Base-by-base conservation (phyloP, 495 filamentous ascomycete genomes). In the Neurospora sp. region DNA sequence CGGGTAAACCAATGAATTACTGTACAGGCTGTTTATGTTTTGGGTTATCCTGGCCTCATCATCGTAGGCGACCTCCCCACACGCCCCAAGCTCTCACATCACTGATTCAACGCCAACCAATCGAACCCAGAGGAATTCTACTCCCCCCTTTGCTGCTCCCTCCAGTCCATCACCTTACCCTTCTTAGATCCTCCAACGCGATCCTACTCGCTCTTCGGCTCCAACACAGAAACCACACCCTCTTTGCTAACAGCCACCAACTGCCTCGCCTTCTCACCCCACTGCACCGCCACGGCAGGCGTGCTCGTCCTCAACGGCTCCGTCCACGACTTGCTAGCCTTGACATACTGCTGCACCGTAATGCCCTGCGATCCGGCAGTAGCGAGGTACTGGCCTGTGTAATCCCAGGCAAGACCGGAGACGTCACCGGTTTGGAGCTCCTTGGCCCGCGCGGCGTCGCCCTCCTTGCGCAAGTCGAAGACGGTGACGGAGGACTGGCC, bases 311-410 rank as follows among this genome's bases (percentile, higher is more conserved):
- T 87, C 48, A 98, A 83, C 4, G 92, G 90, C 85, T 98, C 94
- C 16, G 92, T 91, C 96, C 96, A 99, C 37, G 86, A 85, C 85
- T 97, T 99, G 39, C 88, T 84, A 18, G 86, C 80, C 85, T 98
- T 98, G 46, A 86, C 84, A 81, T 96, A 99, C 75, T 94, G 90
- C 79, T 95, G 93, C 71, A 99, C 93, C 39, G 91, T 92, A 69
- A 97, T 83, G 8, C 94, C 93, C 62, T 90, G 89, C 2, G 92
- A 88, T 1, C 96, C 96, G 18, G 88, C 92, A 23, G 92, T 90
- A 20, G 94, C 91, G 20, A 98, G 86, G 82, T 92, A 99, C 80
- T 98, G 96, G 31, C 94, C 96, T 23, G 92, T 96, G 84, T 97
- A 97, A 78, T 99, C 96, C 93, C 94, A 99, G 69, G 86, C 84